Conservation (phyloP, 2,329 filamentous ascomycete genomes). For the Hypoxylon sp. region DNA sequence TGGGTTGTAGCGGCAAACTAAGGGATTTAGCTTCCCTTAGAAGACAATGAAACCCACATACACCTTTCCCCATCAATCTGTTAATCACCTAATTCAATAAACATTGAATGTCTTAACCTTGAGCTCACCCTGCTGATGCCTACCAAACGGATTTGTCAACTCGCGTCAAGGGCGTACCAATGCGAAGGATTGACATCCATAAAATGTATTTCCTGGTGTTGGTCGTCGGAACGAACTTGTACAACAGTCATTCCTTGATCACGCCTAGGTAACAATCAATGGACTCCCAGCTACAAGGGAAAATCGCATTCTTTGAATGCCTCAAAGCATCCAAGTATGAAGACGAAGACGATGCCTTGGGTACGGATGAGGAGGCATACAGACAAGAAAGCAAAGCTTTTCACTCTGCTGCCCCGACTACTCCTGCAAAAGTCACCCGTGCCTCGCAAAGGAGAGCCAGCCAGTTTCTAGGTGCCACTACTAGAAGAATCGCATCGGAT, state of each 20-base stretch:
- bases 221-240: slow-evolving; percentile 9
- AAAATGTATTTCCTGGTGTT: slow-evolving; percentile 19
- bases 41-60: neutral
- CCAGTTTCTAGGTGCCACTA: slow-evolving; percentile 8
- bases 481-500: slow-evolving; percentile 39
- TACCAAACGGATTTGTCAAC: slow-evolving; percentile 10
- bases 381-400: slow-evolving; percentile 51
- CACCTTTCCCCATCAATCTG: neutral
- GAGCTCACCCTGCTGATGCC: slow-evolving; percentile 15
- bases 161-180: slow-evolving; percentile 3
- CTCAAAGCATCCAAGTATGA: slow-evolving; percentile 55
- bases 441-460: neutral
- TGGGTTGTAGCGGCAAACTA: neutral
- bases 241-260: slow-evolving; percentile 8
- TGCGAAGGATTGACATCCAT: neutral
- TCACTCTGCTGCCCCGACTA: slow-evolving; percentile 41
- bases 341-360: slow-evolving; percentile 53
- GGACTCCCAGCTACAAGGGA: slow-evolving; percentile 58
- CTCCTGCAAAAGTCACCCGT: slow-evolving; percentile 35
- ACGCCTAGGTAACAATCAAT: slow-evolving; percentile 35
- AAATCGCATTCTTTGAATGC: slow-evolving; percentile 63
- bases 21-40: slow-evolving; percentile 5
- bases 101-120: slow-evolving; percentile 1
- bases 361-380: slow-evolving; percentile 57
- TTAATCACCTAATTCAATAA: slow-evolving; percentile 1